These are phyloP conservation scores for Fusarium sp. DNA, from an alignment of 2,329 filamentous ascomycete species.

Conservation along the genomic window DNA sequence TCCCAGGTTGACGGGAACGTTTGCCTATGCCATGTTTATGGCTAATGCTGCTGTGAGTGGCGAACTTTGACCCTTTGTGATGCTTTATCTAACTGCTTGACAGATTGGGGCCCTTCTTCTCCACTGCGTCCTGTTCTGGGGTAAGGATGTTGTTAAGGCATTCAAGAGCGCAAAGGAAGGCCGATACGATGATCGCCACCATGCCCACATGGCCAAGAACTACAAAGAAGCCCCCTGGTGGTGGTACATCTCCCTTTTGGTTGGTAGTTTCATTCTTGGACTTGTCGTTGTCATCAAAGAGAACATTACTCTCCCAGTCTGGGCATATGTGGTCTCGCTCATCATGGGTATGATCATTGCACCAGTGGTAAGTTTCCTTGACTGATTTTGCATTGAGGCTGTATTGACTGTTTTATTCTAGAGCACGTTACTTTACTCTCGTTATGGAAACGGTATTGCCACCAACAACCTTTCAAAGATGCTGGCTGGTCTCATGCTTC, in stretches of 20 bases:
- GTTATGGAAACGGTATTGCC: constrained; percentile 70
- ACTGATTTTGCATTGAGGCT: fast-evolving
- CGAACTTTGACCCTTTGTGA: fast-evolving
- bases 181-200: constrained; percentile 65
- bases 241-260: constrained; percentile 62
- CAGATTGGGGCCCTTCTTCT: constrained; percentile 69
- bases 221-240: constrained; percentile 67
- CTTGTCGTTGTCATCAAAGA: constrained; percentile 62
- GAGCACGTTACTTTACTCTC: constrained; percentile 67
- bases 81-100: not conserved
- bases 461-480: constrained; percentile 73
- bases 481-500: constrained; percentile 66
- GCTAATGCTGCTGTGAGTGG: constrained; percentile 67
- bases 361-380: constrained; percentile 59
- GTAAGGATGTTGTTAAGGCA: constrained; percentile 63
- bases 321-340: constrained; percentile 64
- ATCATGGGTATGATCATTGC: constrained; percentile 63
- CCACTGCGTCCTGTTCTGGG: constrained; percentile 70
- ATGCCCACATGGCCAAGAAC: constrained; percentile 65
- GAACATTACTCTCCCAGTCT: constrained; percentile 62
- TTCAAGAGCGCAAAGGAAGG: constrained; percentile 63
- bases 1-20: constrained; percentile 64
- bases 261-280: constrained; percentile 62
- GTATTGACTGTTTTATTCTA: constrained; percentile 42
- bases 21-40: constrained; percentile 69